These are phyloP conservation scores for Zymoseptoria tritici DNA, from an alignment of 2,329 filamentous ascomycete genomes.

Conservation along the genomic window DNA sequence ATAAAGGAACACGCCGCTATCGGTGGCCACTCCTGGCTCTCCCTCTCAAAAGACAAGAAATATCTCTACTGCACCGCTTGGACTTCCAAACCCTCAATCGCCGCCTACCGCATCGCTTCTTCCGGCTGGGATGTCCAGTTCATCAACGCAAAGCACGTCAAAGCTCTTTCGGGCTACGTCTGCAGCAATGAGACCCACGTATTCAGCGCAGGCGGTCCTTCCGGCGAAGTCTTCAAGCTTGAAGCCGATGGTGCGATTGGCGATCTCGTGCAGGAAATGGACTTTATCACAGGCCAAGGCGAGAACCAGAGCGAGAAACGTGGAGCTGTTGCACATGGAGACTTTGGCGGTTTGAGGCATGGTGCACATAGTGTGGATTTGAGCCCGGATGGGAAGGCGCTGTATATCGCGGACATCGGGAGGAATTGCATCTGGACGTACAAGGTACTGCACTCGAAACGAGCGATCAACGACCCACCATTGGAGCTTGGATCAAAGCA, in stretches of 20 bases:
- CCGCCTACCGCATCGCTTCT: slow-evolving; percentile 23
- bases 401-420: slow-evolving; percentile 31
- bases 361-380: slow-evolving; percentile 29
- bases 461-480: slow-evolving; percentile 15
- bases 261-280: slow-evolving; percentile 26
- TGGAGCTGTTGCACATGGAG: slow-evolving; percentile 26
- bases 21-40: slow-evolving; percentile 31
- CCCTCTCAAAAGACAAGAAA: slow-evolving; percentile 23
- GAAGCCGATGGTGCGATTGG: slow-evolving; percentile 25
- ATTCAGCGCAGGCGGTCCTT: slow-evolving; percentile 28
- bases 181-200: slow-evolving; percentile 25
- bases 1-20: slow-evolving; percentile 25
- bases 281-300: slow-evolving; percentile 24
- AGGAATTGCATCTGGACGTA: slow-evolving; percentile 32
- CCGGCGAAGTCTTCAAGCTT: slow-evolving; percentile 28
- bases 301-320: slow-evolving; percentile 24
- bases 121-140: slow-evolving; percentile 21
- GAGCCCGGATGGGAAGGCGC: slow-evolving; percentile 21
- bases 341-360: slow-evolving; percentile 30
- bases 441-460: slow-evolving; percentile 15
- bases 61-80: slow-evolving; percentile 31
- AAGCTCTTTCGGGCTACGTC: slow-evolving; percentile 28
- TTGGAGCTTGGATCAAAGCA: slow-evolving; percentile 24
- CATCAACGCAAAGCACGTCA: slow-evolving; percentile 28
- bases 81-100: slow-evolving; percentile 28